These are phyloP conservation scores for Tetraselmis striata DNA, from an alignment of 139 green algal genomes.

Conservation along the genomic window DNA sequence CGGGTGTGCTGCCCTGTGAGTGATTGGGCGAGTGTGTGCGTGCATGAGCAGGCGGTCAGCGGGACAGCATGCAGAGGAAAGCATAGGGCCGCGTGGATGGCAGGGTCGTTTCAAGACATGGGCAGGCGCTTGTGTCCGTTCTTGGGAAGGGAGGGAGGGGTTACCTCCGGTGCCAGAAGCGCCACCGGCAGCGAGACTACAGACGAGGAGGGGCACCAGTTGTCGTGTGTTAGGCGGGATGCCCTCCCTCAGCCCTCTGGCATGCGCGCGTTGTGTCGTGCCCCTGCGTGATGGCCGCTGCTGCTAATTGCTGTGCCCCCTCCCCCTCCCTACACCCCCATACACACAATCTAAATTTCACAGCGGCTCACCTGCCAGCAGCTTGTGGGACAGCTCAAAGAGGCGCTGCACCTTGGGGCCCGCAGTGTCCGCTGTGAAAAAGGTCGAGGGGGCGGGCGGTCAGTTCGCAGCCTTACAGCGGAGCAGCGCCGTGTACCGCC, in stretches of 20 bases:
- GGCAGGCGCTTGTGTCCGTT: not conserved
- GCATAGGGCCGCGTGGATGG: not conserved
- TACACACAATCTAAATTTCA: too few relatives aligned
- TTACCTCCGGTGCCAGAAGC: not conserved
- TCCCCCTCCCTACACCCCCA: too few relatives aligned
- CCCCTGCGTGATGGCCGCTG: too few relatives aligned
- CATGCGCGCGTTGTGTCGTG: too few relatives aligned
- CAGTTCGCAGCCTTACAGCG: too few relatives aligned
- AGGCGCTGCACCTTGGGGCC: not conserved
- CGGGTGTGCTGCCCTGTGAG: conserved; percentile 1
- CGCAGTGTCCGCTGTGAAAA: conserved; percentile 4
- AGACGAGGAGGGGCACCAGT: not conserved
- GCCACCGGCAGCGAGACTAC: not conserved
- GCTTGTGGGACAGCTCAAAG: not conserved
- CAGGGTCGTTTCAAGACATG: not conserved
- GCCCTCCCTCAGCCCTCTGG: too few relatives aligned
- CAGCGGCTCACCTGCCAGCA: not conserved
- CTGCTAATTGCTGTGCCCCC: too few relatives aligned
- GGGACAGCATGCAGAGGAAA: not conserved
- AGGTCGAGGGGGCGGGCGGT: too few relatives aligned
- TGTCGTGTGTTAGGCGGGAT: too few relatives aligned
- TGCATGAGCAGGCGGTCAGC: too few relatives aligned
- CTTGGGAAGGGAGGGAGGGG: not conserved
- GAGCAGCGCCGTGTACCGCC: too few relatives aligned
- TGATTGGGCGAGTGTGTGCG: too few relatives aligned